Conservation (phyloP, 1,284 basidiomycete genomes). For the Peniophora sp. region DNA sequence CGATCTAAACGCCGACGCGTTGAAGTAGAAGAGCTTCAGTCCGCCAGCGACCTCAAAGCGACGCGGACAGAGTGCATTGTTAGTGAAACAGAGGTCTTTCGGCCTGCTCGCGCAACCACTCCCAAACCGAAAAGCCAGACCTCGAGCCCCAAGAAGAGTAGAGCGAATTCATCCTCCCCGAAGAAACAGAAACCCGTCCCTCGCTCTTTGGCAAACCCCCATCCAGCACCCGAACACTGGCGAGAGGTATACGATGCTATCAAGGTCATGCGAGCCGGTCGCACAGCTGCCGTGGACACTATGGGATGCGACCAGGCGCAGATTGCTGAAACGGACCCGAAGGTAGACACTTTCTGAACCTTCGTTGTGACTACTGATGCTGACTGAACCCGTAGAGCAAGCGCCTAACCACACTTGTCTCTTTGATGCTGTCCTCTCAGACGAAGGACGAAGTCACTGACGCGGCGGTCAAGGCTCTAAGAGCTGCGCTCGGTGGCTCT, state of each 20-base stretch:
- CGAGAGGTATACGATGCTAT: constrained; percentile 69
- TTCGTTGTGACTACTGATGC: no score
- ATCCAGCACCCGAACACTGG: constrained; percentile 72
- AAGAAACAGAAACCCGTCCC: constrained; percentile 32
- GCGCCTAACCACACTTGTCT: constrained; percentile 81
- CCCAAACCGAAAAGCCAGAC: no score
- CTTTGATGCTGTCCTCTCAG: constrained; percentile 92
- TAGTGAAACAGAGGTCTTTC: no score
- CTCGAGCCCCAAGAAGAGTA: neutral
- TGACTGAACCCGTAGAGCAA: constrained; percentile 62
- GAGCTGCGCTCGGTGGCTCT: constrained; percentile 66
- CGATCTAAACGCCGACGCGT: no score
- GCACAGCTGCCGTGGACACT: constrained; percentile 82
- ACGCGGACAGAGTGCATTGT: no score
- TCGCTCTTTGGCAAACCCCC: constrained; percentile 54
- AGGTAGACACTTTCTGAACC: constrained; percentile 35
- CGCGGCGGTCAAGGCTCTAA: constrained; percentile 74
- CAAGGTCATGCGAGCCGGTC: constrained; percentile 65
- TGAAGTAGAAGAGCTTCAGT: no score
- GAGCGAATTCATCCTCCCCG: neutral
- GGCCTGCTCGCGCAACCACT: no score
- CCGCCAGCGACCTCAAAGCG: no score
- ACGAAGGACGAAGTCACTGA: constrained; percentile 92
- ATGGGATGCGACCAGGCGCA: constrained; percentile 82
- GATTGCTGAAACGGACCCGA: constrained; percentile 52